Evolutionary conservation across 2,329 filamentous ascomycete genomes (phyloP).

Genomic region (Penicillium glabrum): DNA sequence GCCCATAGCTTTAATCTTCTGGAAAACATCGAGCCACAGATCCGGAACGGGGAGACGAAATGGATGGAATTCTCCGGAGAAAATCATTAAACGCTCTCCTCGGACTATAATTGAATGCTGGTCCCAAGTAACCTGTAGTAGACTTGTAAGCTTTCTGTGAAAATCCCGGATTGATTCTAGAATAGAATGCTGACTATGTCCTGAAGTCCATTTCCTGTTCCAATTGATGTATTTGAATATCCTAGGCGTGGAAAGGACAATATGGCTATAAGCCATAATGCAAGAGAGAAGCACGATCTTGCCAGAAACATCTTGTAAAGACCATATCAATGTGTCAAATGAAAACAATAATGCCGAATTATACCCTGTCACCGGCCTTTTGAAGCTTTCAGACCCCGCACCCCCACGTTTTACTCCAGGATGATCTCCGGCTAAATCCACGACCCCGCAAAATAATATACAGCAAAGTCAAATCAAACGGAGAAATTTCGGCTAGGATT

Average conservation of each 20-base stretch:
- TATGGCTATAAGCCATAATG: not conserved
- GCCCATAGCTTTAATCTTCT: slow-evolving; percentile 76
- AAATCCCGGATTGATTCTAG: not conserved
- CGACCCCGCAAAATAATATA: not conserved
- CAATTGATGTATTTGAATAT: not conserved
- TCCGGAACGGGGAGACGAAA: slow-evolving; percentile 60
- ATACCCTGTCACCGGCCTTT: not conserved
- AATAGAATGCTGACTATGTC: not conserved
- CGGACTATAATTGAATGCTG: slow-evolving; percentile 44
- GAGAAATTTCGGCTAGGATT: not conserved
- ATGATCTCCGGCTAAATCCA: not conserved
- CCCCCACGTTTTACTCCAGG: not conserved
- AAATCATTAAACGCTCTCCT: slow-evolving; percentile 68
- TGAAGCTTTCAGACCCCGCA: not conserved
- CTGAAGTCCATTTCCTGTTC: not conserved
- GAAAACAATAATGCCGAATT: not conserved
- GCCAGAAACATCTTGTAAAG: not conserved
- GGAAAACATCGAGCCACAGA: slow-evolving; percentile 70
- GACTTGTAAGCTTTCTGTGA: not conserved
- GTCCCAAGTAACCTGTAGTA: slow-evolving; percentile 10
- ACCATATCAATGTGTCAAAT: not conserved
- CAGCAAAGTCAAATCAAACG: not conserved
- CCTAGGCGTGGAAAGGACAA: not conserved
- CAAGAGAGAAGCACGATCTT: not conserved
- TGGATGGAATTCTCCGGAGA: slow-evolving; percentile 70